Percentiles rank a stretch among this genome's conserved stretches.
phyloP scores from a whole-genome alignment of 352 stramenopile species.

The Pythium pectinolyticum region DNA sequence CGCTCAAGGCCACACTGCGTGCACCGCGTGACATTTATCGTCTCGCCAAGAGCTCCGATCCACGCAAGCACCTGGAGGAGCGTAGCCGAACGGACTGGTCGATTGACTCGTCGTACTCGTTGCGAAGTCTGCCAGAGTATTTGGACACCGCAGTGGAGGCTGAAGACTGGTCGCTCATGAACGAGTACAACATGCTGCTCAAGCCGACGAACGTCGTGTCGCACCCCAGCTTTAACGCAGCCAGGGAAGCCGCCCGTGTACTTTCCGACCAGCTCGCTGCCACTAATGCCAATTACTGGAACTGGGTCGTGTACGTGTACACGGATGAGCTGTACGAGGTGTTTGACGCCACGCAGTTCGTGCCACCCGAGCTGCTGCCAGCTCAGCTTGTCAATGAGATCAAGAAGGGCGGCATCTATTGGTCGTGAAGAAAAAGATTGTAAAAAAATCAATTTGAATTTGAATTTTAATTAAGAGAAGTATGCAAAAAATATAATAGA shows the following conservation, averaged over 20 bases:
- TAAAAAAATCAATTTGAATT: no score
- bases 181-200: not conserved
- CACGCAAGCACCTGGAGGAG: not conserved
- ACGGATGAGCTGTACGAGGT: conserved; percentile 34
- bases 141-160: not conserved
- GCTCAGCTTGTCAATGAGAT: conserved; percentile 47
- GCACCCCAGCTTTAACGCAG: not conserved
- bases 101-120: not conserved
- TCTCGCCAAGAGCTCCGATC: not conserved
- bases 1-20: not conserved
- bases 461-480: no score
- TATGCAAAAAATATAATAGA: no score
- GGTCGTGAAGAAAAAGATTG: no score
- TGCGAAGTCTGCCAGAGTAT: conserved; percentile 1
- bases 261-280: conserved; percentile 1
- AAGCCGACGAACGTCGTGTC: not conserved
- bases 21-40: not conserved
- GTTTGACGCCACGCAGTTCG: conserved; percentile 44
- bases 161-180: not conserved
- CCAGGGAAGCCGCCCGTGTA: not conserved
- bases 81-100: not conserved
- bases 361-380: conserved; percentile 42
- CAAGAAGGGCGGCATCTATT: conserved; percentile 47
- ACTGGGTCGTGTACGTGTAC: conserved; percentile 48
- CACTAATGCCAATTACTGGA: conserved; percentile 23